A percentile compares a stretch with the other conserved stretches of the same genome.
Conservation (phyloP, 176 grass and related monocot genomes). For the Avena eriantha region DNA sequence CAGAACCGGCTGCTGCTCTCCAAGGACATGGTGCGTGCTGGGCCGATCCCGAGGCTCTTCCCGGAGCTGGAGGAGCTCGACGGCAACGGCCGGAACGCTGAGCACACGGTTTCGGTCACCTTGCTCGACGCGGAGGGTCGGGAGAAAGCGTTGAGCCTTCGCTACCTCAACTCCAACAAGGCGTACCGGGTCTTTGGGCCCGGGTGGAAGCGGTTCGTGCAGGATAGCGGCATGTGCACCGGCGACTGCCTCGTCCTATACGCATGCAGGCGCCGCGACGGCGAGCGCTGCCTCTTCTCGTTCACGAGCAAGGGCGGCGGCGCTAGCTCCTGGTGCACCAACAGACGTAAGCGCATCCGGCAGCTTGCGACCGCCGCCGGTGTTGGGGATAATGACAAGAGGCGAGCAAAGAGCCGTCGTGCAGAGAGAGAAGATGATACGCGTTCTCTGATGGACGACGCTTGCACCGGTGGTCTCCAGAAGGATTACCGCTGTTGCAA, state of each 20-base stretch:
- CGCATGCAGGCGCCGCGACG: background rate
- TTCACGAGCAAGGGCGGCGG: background rate
- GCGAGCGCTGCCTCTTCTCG: background rate
- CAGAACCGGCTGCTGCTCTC: conserved; percentile 7
- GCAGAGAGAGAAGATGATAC: background rate
- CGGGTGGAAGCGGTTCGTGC: background rate
- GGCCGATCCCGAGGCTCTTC: background rate
- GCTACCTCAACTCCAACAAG: conserved; percentile 17
- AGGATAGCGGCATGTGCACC: background rate
- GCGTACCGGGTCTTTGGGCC: background rate
- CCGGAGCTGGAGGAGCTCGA: conserved; percentile 9
- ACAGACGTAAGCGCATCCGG: background rate
- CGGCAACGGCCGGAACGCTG: background rate
- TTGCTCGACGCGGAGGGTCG: background rate
- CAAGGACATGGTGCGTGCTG: background rate
- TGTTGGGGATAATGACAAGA: background rate
- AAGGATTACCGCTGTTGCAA: background rate
- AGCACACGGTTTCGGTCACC: background rate
- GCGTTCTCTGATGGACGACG: background rate
- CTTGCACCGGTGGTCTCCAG: background rate
- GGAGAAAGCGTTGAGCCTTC: background rate
- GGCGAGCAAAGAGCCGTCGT: background rate
- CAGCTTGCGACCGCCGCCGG: background rate
- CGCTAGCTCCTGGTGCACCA: background rate
- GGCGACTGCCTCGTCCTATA: conserved; percentile 11